A percentile compares a stretch with the other conserved stretches of the same genome.
These are phyloP conservation scores for Tremellales sp. DNA, from an alignment of 1,284 basidiomycete genomes.

Conservation along the genomic window DNA sequence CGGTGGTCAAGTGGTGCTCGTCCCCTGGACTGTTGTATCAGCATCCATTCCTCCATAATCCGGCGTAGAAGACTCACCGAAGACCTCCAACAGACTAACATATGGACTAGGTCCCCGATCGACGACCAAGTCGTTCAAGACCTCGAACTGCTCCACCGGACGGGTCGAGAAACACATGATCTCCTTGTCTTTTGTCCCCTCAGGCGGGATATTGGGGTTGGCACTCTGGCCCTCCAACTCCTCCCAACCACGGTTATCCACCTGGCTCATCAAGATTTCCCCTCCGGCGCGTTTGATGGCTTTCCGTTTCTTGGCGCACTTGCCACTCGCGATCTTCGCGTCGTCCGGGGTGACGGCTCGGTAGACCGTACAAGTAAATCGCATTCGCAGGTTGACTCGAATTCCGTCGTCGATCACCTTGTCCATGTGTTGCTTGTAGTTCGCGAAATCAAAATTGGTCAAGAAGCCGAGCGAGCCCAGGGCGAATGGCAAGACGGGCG, in stretches of 20 bases:
- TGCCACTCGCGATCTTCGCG: slow-evolving; percentile 27
- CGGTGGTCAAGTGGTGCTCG: slow-evolving; percentile 98
- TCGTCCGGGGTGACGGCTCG: slow-evolving; percentile 73
- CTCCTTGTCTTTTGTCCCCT: slow-evolving; percentile 73
- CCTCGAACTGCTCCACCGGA: slow-evolving; percentile 95
- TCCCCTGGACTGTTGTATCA: slow-evolving; percentile 61
- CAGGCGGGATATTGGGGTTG: slow-evolving; percentile 7
- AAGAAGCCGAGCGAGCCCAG: slow-evolving; percentile 98
- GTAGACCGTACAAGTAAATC: slow-evolving; percentile 98
- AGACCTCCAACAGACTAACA: slow-evolving; percentile 91
- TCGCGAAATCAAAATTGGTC: slow-evolving; percentile 93
- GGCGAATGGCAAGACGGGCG: slow-evolving; percentile 94
- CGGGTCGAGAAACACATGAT: slow-evolving; percentile 97
- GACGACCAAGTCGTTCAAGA: slow-evolving; percentile 96
- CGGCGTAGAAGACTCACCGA: slow-evolving; percentile 62
- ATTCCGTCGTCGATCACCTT: slow-evolving; percentile 88
- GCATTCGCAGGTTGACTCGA: slow-evolving; percentile 96
- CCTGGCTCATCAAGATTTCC: slow-evolving; percentile 87
- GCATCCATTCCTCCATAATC: slow-evolving; percentile 2
- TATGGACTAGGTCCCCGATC: slow-evolving; percentile 98
- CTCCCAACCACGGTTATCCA: slow-evolving; percentile 88
- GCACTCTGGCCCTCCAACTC: slow-evolving; percentile 70
- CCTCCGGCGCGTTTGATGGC: slow-evolving; percentile 88
- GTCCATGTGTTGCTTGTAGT: slow-evolving; percentile 84
- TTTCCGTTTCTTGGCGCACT: slow-evolving; percentile 58